phyloP scores from a whole-genome alignment of 179 eudicot species.

The Sideroxylon spinosum region DNA sequence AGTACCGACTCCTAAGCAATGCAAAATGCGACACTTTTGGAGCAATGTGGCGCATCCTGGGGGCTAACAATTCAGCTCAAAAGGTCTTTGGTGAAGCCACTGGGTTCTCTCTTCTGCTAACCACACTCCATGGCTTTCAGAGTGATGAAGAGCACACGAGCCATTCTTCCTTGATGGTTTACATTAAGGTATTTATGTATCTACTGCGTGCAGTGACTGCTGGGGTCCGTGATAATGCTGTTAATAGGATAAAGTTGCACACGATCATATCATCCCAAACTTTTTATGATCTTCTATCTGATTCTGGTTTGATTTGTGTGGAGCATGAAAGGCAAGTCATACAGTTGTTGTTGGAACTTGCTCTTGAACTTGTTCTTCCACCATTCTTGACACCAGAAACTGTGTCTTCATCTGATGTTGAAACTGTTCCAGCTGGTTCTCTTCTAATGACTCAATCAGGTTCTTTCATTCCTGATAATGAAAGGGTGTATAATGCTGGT shows the following conservation, averaged over 20 bases:
- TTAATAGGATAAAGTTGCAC: constrained; percentile 76
- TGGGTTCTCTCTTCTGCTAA: constrained; percentile 86
- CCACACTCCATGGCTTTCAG: constrained; percentile 82
- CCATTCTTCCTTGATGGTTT: constrained; percentile 41
- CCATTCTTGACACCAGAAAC: constrained; percentile 67
- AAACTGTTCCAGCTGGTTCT: constrained; percentile 49
- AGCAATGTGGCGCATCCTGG: constrained; percentile 92
- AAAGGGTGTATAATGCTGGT: constrained; percentile 89
- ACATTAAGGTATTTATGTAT: constrained; percentile 69
- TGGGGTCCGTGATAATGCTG: constrained; percentile 68
- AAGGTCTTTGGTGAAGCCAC: constrained; percentile 98
- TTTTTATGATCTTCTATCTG: constrained; percentile 81
- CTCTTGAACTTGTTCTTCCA: constrained; percentile 85
- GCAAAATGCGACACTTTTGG: constrained; percentile 95
- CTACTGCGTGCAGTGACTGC: constrained; percentile 82
- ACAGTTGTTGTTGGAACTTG: constrained; percentile 87
- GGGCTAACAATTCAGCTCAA: constrained; percentile 74
- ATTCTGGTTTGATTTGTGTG: constrained; percentile 81
- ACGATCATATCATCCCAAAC: constrained; percentile 65
- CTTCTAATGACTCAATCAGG: constrained; percentile 60
- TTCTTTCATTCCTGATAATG: constrained; percentile 56
- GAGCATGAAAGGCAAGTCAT: constrained; percentile 91
- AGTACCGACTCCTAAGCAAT: constrained; percentile 62
- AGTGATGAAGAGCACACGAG: constrained; percentile 46
- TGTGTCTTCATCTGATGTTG: constrained; percentile 32